Percentiles rank a stretch among this genome's conserved stretches.
Evolutionary conservation across 139 green algal genomes (phyloP).

Genomic region (Closterium sp.): DNA sequence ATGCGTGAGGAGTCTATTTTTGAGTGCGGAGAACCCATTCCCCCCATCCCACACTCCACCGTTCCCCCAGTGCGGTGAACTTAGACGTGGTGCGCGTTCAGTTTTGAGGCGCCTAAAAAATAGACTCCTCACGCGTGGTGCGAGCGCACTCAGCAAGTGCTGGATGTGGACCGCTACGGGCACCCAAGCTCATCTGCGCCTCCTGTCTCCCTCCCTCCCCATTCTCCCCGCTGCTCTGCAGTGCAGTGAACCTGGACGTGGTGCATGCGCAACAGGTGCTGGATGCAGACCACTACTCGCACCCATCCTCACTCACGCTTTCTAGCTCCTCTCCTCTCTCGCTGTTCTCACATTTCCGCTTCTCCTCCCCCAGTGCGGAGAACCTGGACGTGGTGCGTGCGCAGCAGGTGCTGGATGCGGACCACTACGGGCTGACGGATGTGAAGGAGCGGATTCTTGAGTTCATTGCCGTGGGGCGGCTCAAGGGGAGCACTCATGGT

Average conservation of each 20-base stretch:
- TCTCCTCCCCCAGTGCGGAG: constrained; percentile 59
- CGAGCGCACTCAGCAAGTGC: constrained; percentile 69
- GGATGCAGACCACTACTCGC: constrained; percentile 95
- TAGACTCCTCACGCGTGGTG: too few species aligned
- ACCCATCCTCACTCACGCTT: too few species aligned
- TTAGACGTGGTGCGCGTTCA: too few species aligned
- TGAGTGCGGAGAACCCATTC: too few species aligned
- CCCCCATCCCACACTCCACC: too few species aligned
- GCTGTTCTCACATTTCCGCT: not conserved
- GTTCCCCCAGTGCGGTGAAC: too few species aligned
- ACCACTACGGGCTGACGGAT: constrained; percentile 92
- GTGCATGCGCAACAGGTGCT: constrained; percentile 75
- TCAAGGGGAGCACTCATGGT: constrained; percentile 54
- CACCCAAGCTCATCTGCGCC: too few species aligned
- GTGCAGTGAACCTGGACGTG: constrained; percentile 83
- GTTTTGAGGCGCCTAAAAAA: too few species aligned
- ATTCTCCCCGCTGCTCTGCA: constrained; percentile 1
- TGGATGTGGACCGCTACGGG: constrained; percentile 96
- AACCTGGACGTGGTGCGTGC: constrained; percentile 82
- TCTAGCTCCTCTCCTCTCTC: too few species aligned
- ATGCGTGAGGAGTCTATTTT: too few species aligned
- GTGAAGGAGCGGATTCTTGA: constrained; percentile 96
- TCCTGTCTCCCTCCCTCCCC: not conserved
- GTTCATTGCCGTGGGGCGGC: constrained; percentile 93
- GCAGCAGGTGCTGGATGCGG: constrained; percentile 85